phyloP scores from a whole-genome alignment of 352 stramenopile genomes.

The Pythium dissimile region DNA sequence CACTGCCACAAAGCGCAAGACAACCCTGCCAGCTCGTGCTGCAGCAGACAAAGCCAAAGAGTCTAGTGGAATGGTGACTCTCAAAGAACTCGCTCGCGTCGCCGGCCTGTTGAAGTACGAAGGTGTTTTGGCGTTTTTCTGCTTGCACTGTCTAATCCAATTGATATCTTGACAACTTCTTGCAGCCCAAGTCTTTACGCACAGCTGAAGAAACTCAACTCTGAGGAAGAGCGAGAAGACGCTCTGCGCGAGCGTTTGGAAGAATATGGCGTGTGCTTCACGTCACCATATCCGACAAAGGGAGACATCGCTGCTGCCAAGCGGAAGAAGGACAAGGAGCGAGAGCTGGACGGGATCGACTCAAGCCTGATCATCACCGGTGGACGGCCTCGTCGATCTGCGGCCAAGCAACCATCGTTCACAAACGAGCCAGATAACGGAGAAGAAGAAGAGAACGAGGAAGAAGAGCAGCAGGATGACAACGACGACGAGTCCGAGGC shows the following conservation, averaged over 20 bases:
- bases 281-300: slow-evolving; percentile 54
- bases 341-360: slow-evolving; percentile 82
- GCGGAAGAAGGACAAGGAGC: slow-evolving; percentile 60
- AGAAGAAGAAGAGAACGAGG: slow-evolving; percentile 18
- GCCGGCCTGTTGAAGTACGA: slow-evolving; percentile 65
- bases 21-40: slow-evolving; percentile 5
- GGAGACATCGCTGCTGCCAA: slow-evolving; percentile 65
- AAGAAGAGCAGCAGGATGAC: slow-evolving; percentile 24
- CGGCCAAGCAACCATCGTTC: slow-evolving; percentile 11
- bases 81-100: slow-evolving; percentile 71
- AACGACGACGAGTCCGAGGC: slow-evolving; percentile 24
- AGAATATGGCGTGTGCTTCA: slow-evolving; percentile 47
- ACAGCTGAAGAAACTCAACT: slow-evolving; percentile 39
- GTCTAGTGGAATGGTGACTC: slow-evolving; percentile 40
- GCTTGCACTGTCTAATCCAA: background rate
- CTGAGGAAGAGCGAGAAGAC: slow-evolving; percentile 47
- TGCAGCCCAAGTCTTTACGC: slow-evolving; percentile 64
- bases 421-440: background rate
- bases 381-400: slow-evolving; percentile 18
- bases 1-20: slow-evolving; percentile 10
- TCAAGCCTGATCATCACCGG: slow-evolving; percentile 66
- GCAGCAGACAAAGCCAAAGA: slow-evolving; percentile 20
- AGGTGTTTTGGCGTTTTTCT: background rate
- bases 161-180: background rate
- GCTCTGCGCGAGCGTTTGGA: slow-evolving; percentile 52